Evolutionary conservation across 2,329 filamentous ascomycete genomes (phyloP).

Genomic region (Daldinia sp.): DNA sequence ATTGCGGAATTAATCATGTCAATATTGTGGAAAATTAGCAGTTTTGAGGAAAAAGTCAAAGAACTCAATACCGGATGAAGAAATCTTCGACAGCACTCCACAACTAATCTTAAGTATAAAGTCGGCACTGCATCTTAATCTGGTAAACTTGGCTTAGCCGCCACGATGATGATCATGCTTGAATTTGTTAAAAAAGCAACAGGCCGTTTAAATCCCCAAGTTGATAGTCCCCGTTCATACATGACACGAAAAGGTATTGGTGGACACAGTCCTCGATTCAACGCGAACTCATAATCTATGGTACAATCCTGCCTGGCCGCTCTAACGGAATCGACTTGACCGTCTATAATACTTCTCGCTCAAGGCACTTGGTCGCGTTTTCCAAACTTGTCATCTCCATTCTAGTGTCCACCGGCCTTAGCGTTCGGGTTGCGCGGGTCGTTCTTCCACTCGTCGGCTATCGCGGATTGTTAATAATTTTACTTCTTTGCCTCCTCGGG

Average conservation of each 20-base stretch:
- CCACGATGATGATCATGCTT: neutral
- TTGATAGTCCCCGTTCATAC: neutral
- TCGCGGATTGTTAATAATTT: constrained; percentile 39
- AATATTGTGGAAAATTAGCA: too few relatives aligned
- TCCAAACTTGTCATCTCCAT: constrained; percentile 5
- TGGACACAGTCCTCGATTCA: constrained; percentile 35
- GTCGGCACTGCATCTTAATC: neutral
- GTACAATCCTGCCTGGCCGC: constrained; percentile 43
- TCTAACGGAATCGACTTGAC: constrained; percentile 37
- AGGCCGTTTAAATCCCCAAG: neutral
- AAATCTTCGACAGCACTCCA: too few relatives aligned
- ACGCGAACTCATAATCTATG: constrained; percentile 44
- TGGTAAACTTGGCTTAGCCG: neutral
- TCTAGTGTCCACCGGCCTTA: constrained; percentile 59
- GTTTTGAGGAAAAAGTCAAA: too few relatives aligned
- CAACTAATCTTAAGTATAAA: too few relatives aligned
- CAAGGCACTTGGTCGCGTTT: constrained; percentile 32
- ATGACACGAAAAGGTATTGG: constrained; percentile 20
- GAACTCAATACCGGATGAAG: too few relatives aligned
- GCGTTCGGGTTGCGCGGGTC: constrained; percentile 85
- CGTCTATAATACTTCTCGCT: constrained; percentile 41
- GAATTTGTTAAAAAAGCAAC: neutral
- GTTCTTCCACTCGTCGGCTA: constrained; percentile 96
- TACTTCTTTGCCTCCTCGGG: constrained; percentile 22
- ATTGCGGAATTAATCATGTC: too few relatives aligned